Conservation (phyloP, 2,329 filamentous ascomycete species). For the Madurella mycetomatis region DNA sequence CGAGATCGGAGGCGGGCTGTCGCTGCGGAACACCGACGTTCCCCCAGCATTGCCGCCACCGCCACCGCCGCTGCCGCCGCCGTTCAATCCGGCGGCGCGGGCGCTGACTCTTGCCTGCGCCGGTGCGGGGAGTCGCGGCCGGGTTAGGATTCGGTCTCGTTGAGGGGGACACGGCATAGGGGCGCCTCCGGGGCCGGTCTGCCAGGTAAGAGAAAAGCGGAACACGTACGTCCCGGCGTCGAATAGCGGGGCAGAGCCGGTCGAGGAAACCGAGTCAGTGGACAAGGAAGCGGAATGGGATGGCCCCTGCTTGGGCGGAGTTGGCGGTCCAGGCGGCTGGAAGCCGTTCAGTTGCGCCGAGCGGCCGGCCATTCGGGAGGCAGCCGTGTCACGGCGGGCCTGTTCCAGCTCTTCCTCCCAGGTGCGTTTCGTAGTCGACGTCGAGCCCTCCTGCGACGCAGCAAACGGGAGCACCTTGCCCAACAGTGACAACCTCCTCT, state of each 20-base stretch:
- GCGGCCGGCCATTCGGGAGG: conserved; percentile 30
- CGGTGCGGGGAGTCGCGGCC: conserved; percentile 64
- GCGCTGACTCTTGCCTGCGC: conserved; percentile 60
- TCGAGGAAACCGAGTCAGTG: conserved; percentile 48
- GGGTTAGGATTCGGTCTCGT: conserved; percentile 59
- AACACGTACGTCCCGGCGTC: conserved; percentile 61
- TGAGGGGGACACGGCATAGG: conserved; percentile 50
- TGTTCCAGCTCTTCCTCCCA: conserved; percentile 47
- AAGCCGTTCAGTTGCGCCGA: conserved; percentile 18
- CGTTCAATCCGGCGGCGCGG: conserved; percentile 26
- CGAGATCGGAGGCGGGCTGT: conserved; percentile 36
- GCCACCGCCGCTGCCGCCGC: background rate
- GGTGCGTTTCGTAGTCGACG: conserved; percentile 23
- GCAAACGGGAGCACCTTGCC: conserved; percentile 56
- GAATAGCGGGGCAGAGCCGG: conserved; percentile 51
- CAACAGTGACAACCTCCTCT: conserved; percentile 61
- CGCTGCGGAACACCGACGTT: conserved; percentile 26
- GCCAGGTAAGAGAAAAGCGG: conserved; percentile 57
- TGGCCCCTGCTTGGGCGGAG: conserved; percentile 36
- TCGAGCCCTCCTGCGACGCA: conserved; percentile 17
- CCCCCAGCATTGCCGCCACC: background rate
- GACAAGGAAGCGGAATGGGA: conserved; percentile 32
- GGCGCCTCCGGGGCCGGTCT: conserved; percentile 17
- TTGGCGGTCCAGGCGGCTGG: conserved; percentile 26
- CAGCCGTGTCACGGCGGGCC: conserved; percentile 47